Conservation (phyloP, 345 rosid species). For the Psidium guajava region DNA sequence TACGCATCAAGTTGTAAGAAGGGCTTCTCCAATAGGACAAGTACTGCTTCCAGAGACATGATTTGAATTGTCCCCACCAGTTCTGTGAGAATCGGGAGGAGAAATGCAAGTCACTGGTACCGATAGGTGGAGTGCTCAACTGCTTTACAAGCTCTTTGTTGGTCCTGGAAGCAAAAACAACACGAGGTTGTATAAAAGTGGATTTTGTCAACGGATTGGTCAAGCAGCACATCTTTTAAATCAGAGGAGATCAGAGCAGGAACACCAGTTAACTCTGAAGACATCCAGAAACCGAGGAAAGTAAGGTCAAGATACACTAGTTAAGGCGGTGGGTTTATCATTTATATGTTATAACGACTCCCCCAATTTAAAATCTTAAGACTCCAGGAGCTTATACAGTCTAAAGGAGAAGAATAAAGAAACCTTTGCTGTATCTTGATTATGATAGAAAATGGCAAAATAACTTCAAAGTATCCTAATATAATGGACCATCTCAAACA, state of each 20-base stretch:
- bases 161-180: conserved; percentile 16
- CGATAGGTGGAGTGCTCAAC: conserved; percentile 27
- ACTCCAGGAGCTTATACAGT: neutral
- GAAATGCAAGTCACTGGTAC: conserved; percentile 49
- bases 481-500: neutral
- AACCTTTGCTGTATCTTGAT: neutral
- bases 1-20: conserved; percentile 51
- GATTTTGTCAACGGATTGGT: neutral
- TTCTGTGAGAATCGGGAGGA: conserved; percentile 40
- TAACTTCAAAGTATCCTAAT: neutral
- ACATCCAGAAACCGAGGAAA: neutral
- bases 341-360: neutral
- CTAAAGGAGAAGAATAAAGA: neutral
- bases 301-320: neutral
- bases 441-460: neutral
- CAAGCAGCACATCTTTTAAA: neutral
- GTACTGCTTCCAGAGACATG: conserved; percentile 68
- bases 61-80: conserved; percentile 62
- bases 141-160: conserved; percentile 37
- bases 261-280: neutral
- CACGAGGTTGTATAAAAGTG: neutral
- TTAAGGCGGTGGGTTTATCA: neutral
- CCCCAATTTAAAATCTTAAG: neutral
- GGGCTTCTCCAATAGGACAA: conserved; percentile 86
- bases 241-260: neutral